A percentile compares a stretch with the other conserved stretches of the same genome.
Conservation (phyloP, 208 protist species). For the Blastocrithidia nonstop region DNA sequence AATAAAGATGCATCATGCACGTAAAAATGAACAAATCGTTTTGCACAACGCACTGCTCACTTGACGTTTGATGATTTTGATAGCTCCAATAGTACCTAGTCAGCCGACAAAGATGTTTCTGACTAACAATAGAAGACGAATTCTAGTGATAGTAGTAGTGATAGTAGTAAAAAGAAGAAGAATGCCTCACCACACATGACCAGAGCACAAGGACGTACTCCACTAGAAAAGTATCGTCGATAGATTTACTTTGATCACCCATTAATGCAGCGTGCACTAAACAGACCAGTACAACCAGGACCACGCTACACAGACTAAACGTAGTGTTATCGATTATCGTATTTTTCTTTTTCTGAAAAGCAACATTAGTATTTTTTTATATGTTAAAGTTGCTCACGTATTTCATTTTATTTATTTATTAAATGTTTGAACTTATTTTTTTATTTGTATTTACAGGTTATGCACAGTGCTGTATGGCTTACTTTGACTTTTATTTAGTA, state of each 20-base stretch:
- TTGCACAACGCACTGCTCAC: slow-evolving; percentile 23
- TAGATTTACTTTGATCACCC: slow-evolving; percentile 62
- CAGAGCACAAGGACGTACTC: too few species aligned
- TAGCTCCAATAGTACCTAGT: too few species aligned
- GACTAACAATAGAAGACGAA: too few species aligned
- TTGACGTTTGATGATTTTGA: slow-evolving; percentile 48
- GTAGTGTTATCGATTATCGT: neutral
- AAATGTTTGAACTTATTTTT: neutral
- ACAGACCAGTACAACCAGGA: slow-evolving; percentile 19
- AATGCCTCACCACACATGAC: too few species aligned
- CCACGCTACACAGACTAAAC: slow-evolving; percentile 62
- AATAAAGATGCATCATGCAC: slow-evolving; percentile 16
- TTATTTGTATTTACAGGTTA: neutral
- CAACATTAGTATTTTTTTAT: too few species aligned
- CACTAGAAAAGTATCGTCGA: slow-evolving; percentile 30
- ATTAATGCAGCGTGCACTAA: slow-evolving; percentile 39
- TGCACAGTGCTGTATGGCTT: too few species aligned
- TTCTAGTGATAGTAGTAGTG: too few species aligned
- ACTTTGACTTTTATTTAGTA: too few species aligned
- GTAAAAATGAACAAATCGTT: slow-evolving; percentile 60
- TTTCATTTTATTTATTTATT: neutral
- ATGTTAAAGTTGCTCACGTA: neutral
- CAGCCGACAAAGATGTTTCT: too few species aligned
- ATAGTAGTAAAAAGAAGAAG: too few species aligned
- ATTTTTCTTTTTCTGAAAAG: neutral